A percentile compares a stretch with the other conserved stretches of the same genome.
These are phyloP conservation scores for Iris pallida DNA, from an alignment of 116 monocot species.

Conservation along the genomic window DNA sequence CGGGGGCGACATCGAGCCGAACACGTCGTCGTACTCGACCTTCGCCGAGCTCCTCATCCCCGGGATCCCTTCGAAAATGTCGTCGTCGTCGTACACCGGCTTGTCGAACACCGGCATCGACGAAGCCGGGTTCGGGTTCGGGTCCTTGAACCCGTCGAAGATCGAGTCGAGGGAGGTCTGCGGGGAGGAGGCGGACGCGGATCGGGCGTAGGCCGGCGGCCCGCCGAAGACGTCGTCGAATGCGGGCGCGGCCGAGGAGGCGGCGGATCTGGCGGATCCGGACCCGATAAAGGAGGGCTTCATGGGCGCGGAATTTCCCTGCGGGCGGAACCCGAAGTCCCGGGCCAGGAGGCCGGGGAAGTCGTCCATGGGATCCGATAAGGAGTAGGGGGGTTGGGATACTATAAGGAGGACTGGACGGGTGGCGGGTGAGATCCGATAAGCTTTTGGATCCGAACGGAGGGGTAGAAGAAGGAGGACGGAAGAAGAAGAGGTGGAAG, in stretches of 20 bases:
- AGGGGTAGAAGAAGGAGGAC: background rate
- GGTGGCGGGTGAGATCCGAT: background rate
- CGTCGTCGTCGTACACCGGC: constrained; percentile 90
- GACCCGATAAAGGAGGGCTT: background rate
- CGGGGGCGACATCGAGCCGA: constrained; percentile 29
- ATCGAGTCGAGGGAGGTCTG: constrained; percentile 14
- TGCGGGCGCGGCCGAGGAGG: background rate
- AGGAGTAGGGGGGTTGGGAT: background rate
- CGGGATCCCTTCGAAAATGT: constrained; percentile 75
- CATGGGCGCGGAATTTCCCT: constrained; percentile 67
- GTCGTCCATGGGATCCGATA: constrained; percentile 37
- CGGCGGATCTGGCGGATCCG: background rate
- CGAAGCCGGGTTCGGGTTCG: constrained; percentile 15
- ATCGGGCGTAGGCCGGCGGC: background rate
- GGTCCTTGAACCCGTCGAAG: constrained; percentile 22
- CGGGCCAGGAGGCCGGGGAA: constrained; percentile 48
- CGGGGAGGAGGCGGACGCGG: background rate
- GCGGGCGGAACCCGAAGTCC: constrained; percentile 61
- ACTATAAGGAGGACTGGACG: background rate
- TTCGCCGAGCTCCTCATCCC: constrained; percentile 50
- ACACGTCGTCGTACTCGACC: constrained; percentile 55
- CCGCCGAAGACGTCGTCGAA: constrained; percentile 36
- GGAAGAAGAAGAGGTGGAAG: background rate
- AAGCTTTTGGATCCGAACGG: background rate
- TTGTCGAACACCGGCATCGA: constrained; percentile 59